Conservation (phyloP, 176 grass and related monocot genomes). For the Oryza brachyantha region DNA sequence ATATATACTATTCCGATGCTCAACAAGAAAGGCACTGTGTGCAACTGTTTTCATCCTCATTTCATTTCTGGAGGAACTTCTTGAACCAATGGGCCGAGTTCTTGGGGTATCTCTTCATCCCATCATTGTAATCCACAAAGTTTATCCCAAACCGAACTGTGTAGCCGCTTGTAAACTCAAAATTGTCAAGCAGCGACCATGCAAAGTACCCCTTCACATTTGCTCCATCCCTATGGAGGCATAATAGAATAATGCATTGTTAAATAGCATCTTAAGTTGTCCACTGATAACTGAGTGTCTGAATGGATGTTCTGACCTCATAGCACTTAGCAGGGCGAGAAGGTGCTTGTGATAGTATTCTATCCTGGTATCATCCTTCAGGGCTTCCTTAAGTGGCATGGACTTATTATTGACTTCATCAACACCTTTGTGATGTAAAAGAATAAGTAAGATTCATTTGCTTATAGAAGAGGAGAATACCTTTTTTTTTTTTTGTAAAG, state of each 20-base stretch:
- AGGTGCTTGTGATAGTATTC: slow-evolving; percentile 60
- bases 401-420: slow-evolving; percentile 45
- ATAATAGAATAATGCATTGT: neutral
- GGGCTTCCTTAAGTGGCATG: slow-evolving; percentile 43
- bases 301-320: slow-evolving; percentile 41
- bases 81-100: slow-evolving; percentile 54
- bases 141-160: slow-evolving; percentile 59
- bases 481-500: too few relatives aligned
- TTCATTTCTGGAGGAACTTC: slow-evolving; percentile 41
- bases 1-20: neutral
- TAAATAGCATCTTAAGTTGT: neutral
- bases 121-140: slow-evolving; percentile 51
- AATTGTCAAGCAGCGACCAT: slow-evolving; percentile 60
- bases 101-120: slow-evolving; percentile 52
- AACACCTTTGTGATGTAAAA: neutral
- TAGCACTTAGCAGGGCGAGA: slow-evolving; percentile 28
- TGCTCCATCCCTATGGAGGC: slow-evolving; percentile 40
- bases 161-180: slow-evolving; percentile 49
- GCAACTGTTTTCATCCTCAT: too few relatives aligned
- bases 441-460: neutral
- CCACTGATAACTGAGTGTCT: neutral
- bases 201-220: slow-evolving; percentile 72
- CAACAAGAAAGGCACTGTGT: neutral
- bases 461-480: too few relatives aligned
- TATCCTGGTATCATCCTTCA: slow-evolving; percentile 57